Percentiles rank a stretch among this genome's conserved stretches.
Evolutionary conservation across 352 stramenopile genomes (phyloP).

Genomic region (Phytophthora capsici): DNA sequence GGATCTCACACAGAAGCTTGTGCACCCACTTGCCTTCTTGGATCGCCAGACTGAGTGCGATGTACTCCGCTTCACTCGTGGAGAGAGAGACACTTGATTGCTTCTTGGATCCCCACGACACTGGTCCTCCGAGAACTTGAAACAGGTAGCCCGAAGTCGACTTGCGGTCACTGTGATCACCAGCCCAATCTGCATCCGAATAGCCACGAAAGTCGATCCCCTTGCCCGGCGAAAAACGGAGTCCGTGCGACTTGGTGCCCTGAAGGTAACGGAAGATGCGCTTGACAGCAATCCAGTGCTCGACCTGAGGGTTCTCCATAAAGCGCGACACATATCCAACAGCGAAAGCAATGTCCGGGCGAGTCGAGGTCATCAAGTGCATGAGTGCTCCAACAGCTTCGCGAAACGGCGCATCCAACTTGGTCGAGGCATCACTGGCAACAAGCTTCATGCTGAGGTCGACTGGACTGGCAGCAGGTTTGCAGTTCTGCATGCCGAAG

Average conservation of each 20-base stretch:
- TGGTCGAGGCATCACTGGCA: not conserved
- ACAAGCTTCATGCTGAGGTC: not conserved
- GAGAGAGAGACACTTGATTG: too few species aligned
- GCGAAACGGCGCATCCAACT: slow-evolving; percentile 4
- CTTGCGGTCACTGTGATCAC: too few species aligned
- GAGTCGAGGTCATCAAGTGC: slow-evolving; percentile 28
- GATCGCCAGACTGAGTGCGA: too few species aligned
- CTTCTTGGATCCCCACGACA: too few species aligned
- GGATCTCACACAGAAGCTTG: too few species aligned
- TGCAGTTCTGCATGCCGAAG: slow-evolving; percentile 13
- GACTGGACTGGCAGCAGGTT: slow-evolving; percentile 4
- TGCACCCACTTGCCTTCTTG: too few species aligned
- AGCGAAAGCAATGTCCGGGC: slow-evolving; percentile 18
- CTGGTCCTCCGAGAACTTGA: too few species aligned
- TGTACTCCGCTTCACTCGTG: too few species aligned
- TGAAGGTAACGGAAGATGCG: slow-evolving; percentile 18
- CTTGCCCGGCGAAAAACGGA: too few species aligned
- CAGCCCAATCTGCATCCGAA: too few species aligned
- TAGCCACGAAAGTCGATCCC: too few species aligned
- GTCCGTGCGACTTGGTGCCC: slow-evolving; percentile 21
- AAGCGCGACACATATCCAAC: slow-evolving; percentile 27
- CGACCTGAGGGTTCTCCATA: slow-evolving; percentile 25
- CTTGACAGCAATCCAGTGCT: slow-evolving; percentile 26
- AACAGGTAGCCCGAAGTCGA: too few species aligned
- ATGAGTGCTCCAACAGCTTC: slow-evolving; percentile 23